Base-by-base conservation (phyloP, 2,329 filamentous ascomycete species). In the Penicillium sumatraense region DNA sequence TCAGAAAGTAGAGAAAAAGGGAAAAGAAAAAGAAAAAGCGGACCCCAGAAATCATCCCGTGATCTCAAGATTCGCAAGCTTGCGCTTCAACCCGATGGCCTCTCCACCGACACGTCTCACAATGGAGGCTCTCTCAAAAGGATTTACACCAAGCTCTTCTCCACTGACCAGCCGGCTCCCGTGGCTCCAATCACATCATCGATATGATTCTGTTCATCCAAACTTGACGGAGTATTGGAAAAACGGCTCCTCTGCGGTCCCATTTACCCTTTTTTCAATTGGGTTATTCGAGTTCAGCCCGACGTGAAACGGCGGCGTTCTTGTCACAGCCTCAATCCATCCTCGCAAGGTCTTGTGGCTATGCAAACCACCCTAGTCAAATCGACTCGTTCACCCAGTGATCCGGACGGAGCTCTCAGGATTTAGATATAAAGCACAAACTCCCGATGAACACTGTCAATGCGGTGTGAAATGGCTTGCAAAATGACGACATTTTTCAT, bases 21-120 rank as follows among this genome's bases (percentile, higher is more conserved):
- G 23, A 24, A 38, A 5, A 38, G 7, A 16, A 8, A 20, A 16
- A 11, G 13, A 2, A 38, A 26, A 42, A 42, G 38, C 21, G 38
- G 38, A 42, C 4, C 21, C 48, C 31, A 54, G 51, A 18, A n/a
- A n/a, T 52, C 42, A 40, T 40, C 50, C 42, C 47, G 53, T 52
- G 35, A 56, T 42, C 21, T 42, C 14, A 31, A 33, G 50, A 55
- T 60, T 58, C 53, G 58, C 58, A 61, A 58, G 50, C 53, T 36
- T 51, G 50, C 53, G 53, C 56, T 54, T 58, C 46, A 44, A 55
- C 35, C 58, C 58, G 52, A 55, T 48, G 10, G 8, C 10, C 24
- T 16, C 20, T 18, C 21, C 49, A 46, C 49, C 44, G 26, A 52
- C 21, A 45, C 49, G 38, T 49, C 49, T 20, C 33, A 45, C 18